Base-by-base conservation (phyloP, 805 yeast species). In the Lipomyces kockii region DNA sequence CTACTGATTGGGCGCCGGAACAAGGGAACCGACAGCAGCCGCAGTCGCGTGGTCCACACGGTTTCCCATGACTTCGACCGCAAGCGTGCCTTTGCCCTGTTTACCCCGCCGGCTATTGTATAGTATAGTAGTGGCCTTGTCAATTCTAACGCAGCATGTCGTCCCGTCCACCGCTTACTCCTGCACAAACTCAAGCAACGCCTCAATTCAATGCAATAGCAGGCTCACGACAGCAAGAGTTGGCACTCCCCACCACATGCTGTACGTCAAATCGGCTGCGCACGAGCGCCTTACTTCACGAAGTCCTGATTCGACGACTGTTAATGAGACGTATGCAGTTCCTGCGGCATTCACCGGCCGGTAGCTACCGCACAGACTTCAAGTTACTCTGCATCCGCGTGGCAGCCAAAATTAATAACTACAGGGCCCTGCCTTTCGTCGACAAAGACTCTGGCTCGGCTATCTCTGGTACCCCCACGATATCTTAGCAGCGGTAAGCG, bases 381-480 rank as follows among this genome's bases (percentile, higher is more conserved):
- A 37, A 37, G 17, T 37, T 4, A 12, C 43, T 37, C 43, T 37
- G 43, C 17, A 37, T 37, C 17, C 43, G 43, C 43, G 39, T 63
- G 62, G 62, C 62, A n/a, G 66, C 66, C 62, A 59, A 37, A 37
- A 37, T 12, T 14, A 37, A 37, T 37, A 37, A 37, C 43, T 37
- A 37, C 43, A 37, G 2, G 43, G 43, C 43, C 43, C 43, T 37
- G 43, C 43, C 43, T 37, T 14, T 5, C 12, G 43, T 37, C 6
- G 17, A 11, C 17, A 37, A 12, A 12, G 43, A 37, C 17, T 37
- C 43, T 14, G 43, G 2, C 43, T 37, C 43, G 43, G 43, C 43
- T 12, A 37, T 14, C 2, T 14, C 17, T 11, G 14, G 14, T 14
- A 1, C 17, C 43, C 6, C 43, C 43, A 37, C 17, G 17, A 37